phyloP scores from a whole-genome alignment of 108 stramenopile genomes.

The Cyclostephanos tholiformis region DNA sequence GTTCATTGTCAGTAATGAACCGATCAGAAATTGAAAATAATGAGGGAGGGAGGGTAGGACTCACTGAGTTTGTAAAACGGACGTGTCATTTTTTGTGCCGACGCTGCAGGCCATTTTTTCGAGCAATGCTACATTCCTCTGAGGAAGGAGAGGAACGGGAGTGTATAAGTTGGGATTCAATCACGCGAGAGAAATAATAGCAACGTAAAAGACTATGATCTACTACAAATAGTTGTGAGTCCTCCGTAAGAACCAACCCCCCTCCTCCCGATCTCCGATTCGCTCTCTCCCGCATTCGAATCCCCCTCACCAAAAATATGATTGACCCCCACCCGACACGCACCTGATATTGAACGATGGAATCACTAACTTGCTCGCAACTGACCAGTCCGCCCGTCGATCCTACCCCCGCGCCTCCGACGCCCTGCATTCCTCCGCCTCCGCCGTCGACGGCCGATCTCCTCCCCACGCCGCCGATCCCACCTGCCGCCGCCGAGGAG shows the following conservation, averaged over 20 bases:
- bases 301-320: not conserved
- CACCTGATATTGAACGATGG: conserved; percentile 70
- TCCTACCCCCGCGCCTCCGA: not conserved
- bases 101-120: conserved; percentile 71
- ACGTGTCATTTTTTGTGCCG: conserved; percentile 40
- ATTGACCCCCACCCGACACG: conserved; percentile 2
- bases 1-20: not conserved
- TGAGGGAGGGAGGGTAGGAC: conserved; percentile 8
- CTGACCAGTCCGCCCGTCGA: not conserved
- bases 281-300: not conserved
- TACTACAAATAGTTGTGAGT: not conserved
- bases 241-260: not conserved
- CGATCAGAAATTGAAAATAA: conserved; percentile 1
- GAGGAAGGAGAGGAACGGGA: not conserved
- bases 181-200: not conserved
- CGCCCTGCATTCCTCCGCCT: conserved; percentile 9
- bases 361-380: conserved; percentile 57
- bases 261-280: too few relatives aligned
- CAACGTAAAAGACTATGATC: not conserved
- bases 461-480: not conserved
- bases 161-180: not conserved
- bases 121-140: conserved; percentile 81
- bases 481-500: not conserved
- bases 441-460: conserved; percentile 17
- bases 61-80: conserved; percentile 74